A percentile compares a stretch with the other conserved stretches of the same genome.
Evolutionary conservation across 2,329 filamentous ascomycete genomes (phyloP).

Genomic region (Aspergillus versicolor): DNA sequence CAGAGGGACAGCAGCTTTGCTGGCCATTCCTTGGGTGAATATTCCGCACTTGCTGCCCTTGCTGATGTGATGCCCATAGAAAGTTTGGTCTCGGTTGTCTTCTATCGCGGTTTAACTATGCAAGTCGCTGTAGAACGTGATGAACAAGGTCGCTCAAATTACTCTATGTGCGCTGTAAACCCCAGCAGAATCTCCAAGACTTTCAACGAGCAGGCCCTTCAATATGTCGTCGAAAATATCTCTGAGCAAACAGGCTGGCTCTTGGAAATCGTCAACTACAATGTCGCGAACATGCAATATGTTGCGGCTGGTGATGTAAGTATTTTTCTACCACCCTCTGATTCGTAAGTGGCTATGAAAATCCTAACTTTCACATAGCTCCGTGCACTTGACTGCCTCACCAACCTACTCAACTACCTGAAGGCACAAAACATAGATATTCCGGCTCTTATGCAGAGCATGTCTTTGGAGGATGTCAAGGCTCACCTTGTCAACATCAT

Average conservation of each 20-base stretch:
- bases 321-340: conserved; percentile 12
- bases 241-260: conserved; percentile 92
- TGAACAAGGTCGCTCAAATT: conserved; percentile 88
- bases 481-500: conserved; percentile 88
- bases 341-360: neutral
- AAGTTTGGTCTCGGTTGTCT: conserved; percentile 94
- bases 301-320: conserved; percentile 64
- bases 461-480: conserved; percentile 88
- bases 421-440: conserved; percentile 98
- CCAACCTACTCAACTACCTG: conserved; percentile 87
- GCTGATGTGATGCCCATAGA: conserved; percentile 99
- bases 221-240: conserved; percentile 96
- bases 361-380: conserved; percentile 41
- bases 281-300: conserved; percentile 70
- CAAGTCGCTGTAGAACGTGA: conserved; percentile 98
- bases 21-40: conserved; percentile 96
- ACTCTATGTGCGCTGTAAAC: conserved; percentile 99
- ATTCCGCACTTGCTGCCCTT: conserved; percentile 91
- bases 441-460: conserved; percentile 80
- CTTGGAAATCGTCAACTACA: conserved; percentile 97
- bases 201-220: conserved; percentile 95
- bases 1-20: conserved; percentile 96
- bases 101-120: conserved; percentile 99
- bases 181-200: conserved; percentile 97
- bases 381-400: conserved; percentile 64